phyloP scores from a whole-genome alignment of 176 grass and related monocot species.

The Dactylis glomerata region DNA sequence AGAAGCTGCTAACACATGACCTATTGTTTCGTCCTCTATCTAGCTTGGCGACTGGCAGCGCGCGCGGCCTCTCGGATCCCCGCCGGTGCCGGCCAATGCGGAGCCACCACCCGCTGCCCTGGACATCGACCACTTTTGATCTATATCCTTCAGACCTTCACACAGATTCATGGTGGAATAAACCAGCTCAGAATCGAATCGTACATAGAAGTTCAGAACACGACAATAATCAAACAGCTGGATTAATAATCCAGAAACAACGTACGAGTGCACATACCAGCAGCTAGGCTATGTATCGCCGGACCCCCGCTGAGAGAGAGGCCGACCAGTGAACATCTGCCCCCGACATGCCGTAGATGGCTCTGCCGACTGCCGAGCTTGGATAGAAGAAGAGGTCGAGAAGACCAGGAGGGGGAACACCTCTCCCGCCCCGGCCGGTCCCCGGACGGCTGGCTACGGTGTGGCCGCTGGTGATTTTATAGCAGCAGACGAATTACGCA shows the following conservation, averaged over 20 bases:
- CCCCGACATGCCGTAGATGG: not conserved
- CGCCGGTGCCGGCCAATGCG: not conserved
- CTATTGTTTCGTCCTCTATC: slow-evolving; percentile 33
- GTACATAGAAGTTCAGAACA: not conserved
- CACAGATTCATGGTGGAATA: not conserved
- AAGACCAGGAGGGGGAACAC: slow-evolving; percentile 29
- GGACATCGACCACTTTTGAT: not conserved
- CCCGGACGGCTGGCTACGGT: slow-evolving; percentile 3
- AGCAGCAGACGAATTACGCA: slow-evolving; percentile 6
- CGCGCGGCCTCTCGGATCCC: not conserved
- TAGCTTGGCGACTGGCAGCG: not conserved
- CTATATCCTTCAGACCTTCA: slow-evolving; percentile 3
- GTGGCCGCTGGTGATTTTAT: slow-evolving; percentile 31
- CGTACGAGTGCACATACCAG: not conserved
- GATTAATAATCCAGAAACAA: not conserved
- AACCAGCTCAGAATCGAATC: not conserved
- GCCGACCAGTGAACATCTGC: not conserved
- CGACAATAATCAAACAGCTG: not conserved
- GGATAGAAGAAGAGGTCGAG: slow-evolving; percentile 36
- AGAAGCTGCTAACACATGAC: slow-evolving; percentile 69
- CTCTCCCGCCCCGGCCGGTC: slow-evolving; percentile 26
- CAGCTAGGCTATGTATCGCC: not conserved
- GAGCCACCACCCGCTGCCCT: not conserved
- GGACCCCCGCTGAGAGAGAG: not conserved
- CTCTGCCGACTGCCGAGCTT: not conserved